These are phyloP conservation scores for Carex kokanica DNA, from an alignment of 176 grass and related monocot genomes.

Conservation along the genomic window DNA sequence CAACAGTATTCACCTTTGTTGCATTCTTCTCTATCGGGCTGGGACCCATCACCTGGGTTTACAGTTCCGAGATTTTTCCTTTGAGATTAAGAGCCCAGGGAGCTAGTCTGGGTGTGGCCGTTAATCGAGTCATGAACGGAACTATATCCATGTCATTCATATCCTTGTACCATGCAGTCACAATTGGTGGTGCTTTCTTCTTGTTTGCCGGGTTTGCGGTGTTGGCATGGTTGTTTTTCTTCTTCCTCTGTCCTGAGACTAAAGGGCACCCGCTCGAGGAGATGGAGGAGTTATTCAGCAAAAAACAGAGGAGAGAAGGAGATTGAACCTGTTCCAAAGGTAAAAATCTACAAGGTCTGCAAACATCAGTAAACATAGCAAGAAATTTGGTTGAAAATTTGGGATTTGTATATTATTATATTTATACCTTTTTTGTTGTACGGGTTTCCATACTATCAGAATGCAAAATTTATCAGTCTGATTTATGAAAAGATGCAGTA, in stretches of 20 bases:
- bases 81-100: conserved; percentile 62
- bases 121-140: conserved; percentile 68
- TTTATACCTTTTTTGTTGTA: not conserved
- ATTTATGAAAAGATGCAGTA: not conserved
- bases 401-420: not conserved
- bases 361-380: not conserved
- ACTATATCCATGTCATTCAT: conserved; percentile 67
- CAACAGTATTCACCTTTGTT: conserved; percentile 49
- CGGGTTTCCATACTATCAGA: not conserved
- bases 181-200: conserved; percentile 66
- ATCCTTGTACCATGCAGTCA: conserved; percentile 69
- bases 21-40: conserved; percentile 66
- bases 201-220: conserved; percentile 51
- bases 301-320: not conserved
- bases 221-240: conserved; percentile 72
- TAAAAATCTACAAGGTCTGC: too few relatives aligned
- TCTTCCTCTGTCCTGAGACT: conserved; percentile 73
- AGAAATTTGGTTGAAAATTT: not conserved
- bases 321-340: not conserved
- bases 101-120: conserved; percentile 52
- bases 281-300: conserved; percentile 61
- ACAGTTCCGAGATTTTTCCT: conserved; percentile 90
- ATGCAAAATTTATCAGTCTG: not conserved
- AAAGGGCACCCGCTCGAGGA: conserved; percentile 57
- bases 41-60: conserved; percentile 82